phyloP scores from a whole-genome alignment of 2,329 filamentous ascomycete species.

The Botrytis tulipae region DNA sequence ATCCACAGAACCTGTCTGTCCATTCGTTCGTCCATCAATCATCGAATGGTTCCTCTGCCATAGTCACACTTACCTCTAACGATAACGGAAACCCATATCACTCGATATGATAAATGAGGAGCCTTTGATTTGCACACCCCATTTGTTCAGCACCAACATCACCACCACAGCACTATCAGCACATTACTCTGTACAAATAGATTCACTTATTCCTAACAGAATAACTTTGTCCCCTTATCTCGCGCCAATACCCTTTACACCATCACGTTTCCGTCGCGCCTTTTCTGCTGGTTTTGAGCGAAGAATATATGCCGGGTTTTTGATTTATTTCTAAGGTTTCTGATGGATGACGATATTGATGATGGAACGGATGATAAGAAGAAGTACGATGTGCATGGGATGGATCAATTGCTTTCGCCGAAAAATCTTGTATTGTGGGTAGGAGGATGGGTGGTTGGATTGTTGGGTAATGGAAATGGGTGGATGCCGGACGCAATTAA shows the following conservation, averaged over 20 bases:
- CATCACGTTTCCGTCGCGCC: slow-evolving; percentile 10
- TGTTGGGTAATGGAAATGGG: slow-evolving; percentile 18
- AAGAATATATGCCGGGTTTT: slow-evolving; percentile 13
- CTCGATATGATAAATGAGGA: slow-evolving; percentile 1
- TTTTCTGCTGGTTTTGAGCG: slow-evolving; percentile 17
- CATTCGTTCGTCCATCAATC: slow-evolving; percentile 4
- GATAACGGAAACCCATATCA: slow-evolving; percentile 9
- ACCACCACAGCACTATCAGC: slow-evolving; percentile 18
- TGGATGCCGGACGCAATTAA: slow-evolving; percentile 18
- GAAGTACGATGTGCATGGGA: background rate
- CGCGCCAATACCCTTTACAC: slow-evolving; percentile 18
- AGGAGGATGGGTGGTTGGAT: slow-evolving; percentile 8
- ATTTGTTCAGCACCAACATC: slow-evolving; percentile 13
- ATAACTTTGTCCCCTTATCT: slow-evolving; percentile 8
- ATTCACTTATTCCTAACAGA: slow-evolving; percentile 3
- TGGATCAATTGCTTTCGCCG: slow-evolving; percentile 18
- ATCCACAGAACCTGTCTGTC: slow-evolving; percentile 15
- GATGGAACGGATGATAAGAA: slow-evolving; percentile 10
- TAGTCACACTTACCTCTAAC: slow-evolving; percentile 1
- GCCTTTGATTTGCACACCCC: background rate
- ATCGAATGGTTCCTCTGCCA: slow-evolving; percentile 5
- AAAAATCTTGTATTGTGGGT: slow-evolving; percentile 26
- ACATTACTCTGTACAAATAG: slow-evolving; percentile 18
- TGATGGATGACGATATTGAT: slow-evolving; percentile 13
- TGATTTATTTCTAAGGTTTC: slow-evolving; percentile 9